A percentile compares a stretch with the other conserved stretches of the same genome.
Evolutionary conservation across 306 rosid species (phyloP).

Genomic region (Fragaria iinumae): DNA sequence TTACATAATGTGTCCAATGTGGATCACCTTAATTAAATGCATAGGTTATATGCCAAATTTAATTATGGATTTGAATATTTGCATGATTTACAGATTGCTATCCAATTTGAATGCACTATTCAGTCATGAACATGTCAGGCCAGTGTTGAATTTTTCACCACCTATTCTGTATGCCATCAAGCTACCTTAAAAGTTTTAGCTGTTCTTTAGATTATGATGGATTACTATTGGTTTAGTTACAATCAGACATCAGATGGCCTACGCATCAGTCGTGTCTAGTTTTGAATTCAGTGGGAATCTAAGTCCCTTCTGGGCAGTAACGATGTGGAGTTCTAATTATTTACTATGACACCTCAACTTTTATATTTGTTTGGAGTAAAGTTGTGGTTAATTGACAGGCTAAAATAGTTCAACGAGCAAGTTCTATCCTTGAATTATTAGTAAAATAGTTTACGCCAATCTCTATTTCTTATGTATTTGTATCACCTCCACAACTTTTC

Average conservation of each 20-base stretch:
- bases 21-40: slow-evolving; percentile 5
- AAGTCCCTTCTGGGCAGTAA: not conserved
- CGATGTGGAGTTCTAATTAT: not conserved
- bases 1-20: not conserved
- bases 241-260: slow-evolving; percentile 2
- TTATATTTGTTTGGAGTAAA: not conserved
- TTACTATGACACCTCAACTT: not conserved
- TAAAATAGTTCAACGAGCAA: slow-evolving; percentile 2
- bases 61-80: slow-evolving; percentile 8
- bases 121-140: not conserved
- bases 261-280: slow-evolving; percentile 12
- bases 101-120: not conserved
- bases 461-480: slow-evolving; percentile 19
- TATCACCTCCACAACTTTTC: slow-evolving; percentile 27
- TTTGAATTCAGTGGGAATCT: slow-evolving; percentile 17
- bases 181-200: not conserved
- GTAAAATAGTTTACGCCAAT: slow-evolving; percentile 14
- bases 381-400: slow-evolving; percentile 7
- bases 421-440: slow-evolving; percentile 11
- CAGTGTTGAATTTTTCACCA: slow-evolving; percentile 15
- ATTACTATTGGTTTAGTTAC: slow-evolving; percentile 9
- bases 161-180: slow-evolving; percentile 6
- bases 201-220: slow-evolving; percentile 9
- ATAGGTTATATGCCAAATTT: slow-evolving; percentile 2
- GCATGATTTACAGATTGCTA: slow-evolving; percentile 4